Percentiles rank a stretch among this genome's conserved stretches.
These are phyloP conservation scores for Dichotomopilus funicola DNA, from an alignment of 2,329 filamentous ascomycete species.

Conservation along the genomic window DNA sequence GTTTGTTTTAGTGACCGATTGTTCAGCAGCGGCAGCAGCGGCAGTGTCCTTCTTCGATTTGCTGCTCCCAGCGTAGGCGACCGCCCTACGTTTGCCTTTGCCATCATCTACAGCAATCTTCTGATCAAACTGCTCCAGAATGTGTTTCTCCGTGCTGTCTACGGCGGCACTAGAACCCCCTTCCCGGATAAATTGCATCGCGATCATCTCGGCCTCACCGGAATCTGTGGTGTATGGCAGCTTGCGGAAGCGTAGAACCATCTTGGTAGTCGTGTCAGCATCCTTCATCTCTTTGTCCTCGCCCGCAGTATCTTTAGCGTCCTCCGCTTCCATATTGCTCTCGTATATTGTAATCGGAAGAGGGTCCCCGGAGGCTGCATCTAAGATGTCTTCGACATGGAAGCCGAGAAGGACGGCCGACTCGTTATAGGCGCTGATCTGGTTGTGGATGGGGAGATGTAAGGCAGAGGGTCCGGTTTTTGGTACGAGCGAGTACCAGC, in stretches of 20 bases:
- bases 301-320: slow-evolving; percentile 11
- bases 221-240: slow-evolving; percentile 85
- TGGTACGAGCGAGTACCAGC: slow-evolving; percentile 81
- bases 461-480: slow-evolving; percentile 61
- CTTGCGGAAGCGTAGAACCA: slow-evolving; percentile 66
- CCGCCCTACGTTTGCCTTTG: slow-evolving; percentile 43
- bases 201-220: slow-evolving; percentile 95
- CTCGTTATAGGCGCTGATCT: slow-evolving; percentile 76
- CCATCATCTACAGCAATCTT: slow-evolving; percentile 40
- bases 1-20: slow-evolving; percentile 21
- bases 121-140: slow-evolving; percentile 31
- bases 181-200: slow-evolving; percentile 84
- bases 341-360: slow-evolving; percentile 91
- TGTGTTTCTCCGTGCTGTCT: slow-evolving; percentile 33
- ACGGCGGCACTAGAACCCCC: slow-evolving; percentile 75
- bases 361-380: slow-evolving; percentile 61
- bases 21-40: neutral
- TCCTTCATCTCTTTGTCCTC: slow-evolving; percentile 71
- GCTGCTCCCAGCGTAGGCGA: slow-evolving; percentile 20
- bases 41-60: slow-evolving; percentile 24
- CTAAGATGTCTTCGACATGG: slow-evolving; percentile 57
- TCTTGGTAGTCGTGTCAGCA: slow-evolving; percentile 45
- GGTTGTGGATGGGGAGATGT: slow-evolving; percentile 69
- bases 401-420: slow-evolving; percentile 84
- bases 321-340: slow-evolving; percentile 60